Percentiles rank a stretch among this genome's conserved stretches.
phyloP scores from a whole-genome alignment of 2,329 filamentous ascomycete species.

The Capronia americana region DNA sequence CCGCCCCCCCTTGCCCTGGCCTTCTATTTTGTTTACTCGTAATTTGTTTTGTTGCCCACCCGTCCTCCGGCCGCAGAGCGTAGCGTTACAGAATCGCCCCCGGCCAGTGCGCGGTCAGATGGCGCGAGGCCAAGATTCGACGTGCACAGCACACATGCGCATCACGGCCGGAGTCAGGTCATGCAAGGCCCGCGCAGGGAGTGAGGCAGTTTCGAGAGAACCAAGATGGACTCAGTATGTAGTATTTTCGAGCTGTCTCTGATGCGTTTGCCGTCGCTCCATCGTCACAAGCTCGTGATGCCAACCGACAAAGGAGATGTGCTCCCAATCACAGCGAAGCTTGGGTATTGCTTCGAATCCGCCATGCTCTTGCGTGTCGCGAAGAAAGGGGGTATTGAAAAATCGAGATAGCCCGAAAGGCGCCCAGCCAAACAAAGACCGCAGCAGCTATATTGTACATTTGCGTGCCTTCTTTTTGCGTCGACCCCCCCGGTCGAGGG shows the following conservation, averaged over 20 bases:
- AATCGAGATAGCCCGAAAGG: constrained; percentile 11
- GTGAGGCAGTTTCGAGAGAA: constrained; percentile 1
- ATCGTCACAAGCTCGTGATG: neutral
- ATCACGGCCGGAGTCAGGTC: neutral
- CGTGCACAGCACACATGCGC: no score
- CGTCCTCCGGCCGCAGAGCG: no score
- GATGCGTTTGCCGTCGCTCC: neutral
- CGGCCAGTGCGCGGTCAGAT: constrained; percentile 8
- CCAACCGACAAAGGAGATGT: constrained; percentile 7
- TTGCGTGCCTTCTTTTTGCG: constrained; percentile 2
- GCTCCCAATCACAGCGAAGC: constrained; percentile 10
- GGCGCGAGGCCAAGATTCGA: neutral
- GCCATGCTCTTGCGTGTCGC: constrained; percentile 4
- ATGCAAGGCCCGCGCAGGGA: neutral
- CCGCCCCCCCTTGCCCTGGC: neutral
- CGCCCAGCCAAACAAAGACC: constrained; percentile 9
- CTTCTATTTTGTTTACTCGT: neutral
- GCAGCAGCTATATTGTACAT: constrained; percentile 19
- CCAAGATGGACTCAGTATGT: neutral
- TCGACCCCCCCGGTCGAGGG: neutral
- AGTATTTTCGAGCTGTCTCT: neutral
- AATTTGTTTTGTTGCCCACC: no score
- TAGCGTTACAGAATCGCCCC: neutral
- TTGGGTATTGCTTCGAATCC: neutral
- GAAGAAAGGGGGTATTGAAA: constrained; percentile 4